Evolutionary conservation across 805 yeast genomes (phyloP).

Genomic region (Candida silvatica): DNA sequence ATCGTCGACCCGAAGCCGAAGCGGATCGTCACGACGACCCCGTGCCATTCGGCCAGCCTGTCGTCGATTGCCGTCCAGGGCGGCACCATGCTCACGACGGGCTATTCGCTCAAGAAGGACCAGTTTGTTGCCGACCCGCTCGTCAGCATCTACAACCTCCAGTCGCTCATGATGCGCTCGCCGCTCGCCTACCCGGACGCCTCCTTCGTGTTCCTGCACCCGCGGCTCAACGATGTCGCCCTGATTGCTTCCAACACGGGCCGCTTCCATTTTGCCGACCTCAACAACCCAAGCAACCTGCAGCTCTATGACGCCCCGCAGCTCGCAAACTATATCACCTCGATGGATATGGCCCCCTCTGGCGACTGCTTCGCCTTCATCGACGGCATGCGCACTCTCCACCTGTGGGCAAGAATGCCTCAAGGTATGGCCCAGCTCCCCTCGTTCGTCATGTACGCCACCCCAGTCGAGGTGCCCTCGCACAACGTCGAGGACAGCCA

Average conservation of each 20-base stretch:
- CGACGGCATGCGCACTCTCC: constrained; percentile 55
- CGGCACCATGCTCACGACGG: constrained; percentile 68
- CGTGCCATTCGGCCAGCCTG: constrained; percentile 52
- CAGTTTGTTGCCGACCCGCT: constrained; percentile 63
- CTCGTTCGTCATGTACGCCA: constrained; percentile 26
- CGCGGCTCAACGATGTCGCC: constrained; percentile 71
- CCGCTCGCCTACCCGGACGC: constrained; percentile 89
- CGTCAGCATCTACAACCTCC: constrained; percentile 72
- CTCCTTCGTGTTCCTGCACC: constrained; percentile 81
- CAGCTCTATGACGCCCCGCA: constrained; percentile 64
- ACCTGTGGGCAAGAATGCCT: constrained; percentile 56
- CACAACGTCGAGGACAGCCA: constrained; percentile 24
- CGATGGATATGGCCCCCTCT: constrained; percentile 48
- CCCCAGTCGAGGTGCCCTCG: constrained; percentile 49
- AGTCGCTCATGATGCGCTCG: constrained; percentile 59
- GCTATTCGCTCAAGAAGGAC: constrained; percentile 60
- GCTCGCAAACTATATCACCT: constrained; percentile 34
- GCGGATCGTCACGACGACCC: constrained; percentile 40
- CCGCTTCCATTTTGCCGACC: constrained; percentile 78
- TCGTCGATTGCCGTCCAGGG: constrained; percentile 62
- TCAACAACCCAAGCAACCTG: constrained; percentile 66
- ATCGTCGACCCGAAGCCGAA: constrained; percentile 49
- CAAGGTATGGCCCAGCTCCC: constrained; percentile 29
- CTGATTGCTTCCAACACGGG: constrained; percentile 70
- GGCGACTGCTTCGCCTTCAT: constrained; percentile 74